Evolutionary conservation across 2,329 filamentous ascomycete genomes (phyloP), one percentile per base, ranked within the genome.

Genomic region (Verticillium zaregamsianum): DNA sequence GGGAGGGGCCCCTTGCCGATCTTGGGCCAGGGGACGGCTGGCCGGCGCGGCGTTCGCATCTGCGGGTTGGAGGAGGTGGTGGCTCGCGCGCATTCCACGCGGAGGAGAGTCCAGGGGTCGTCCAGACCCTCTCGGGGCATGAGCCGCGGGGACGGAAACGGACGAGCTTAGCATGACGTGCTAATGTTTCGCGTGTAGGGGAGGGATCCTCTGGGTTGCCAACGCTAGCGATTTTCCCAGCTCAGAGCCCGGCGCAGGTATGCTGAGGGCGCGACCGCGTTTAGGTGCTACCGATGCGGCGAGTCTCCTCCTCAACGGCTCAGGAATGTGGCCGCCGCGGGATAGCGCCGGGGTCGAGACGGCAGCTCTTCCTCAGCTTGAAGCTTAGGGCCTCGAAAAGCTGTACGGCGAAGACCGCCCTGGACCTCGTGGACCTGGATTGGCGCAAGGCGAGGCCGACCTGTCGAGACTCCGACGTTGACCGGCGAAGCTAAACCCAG

Each of bases 91-190:
- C 64, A 65, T 64, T 65, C 63, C 61, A 60, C 40, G 55, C 33
- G 45, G 39, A 12, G 31, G 33, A 58, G 12, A 28, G 39, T 59
- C 45, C 58, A 59, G 58, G 58, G 58, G 57, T 33, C 28, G 20
- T 52, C 55, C 52, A 61, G 65, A 63, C 59, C 61, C 49, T 56
- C 59, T 61, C 61, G 59, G 58, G 67, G 61, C 62, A 66, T 66
- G 54, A 59, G 60, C 45, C 63, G 32, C 33, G 31, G 63, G 54
- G 64, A 23, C 58, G 63, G 68, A 68, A 66, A 67, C 66, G 65
- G 65, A 66, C 64, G 66, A 65, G 64, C 70, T 72, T 74, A 74
- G 73, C 74, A 77, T 76, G 67, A 72, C 69, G 70, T 63, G 66
- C 71, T 76, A 75, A 73, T 70, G 72, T 73, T 74, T 74, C 69